phyloP scores from a whole-genome alignment of 257 asterid genomes.

The Ajuga chamaepitys region DNA sequence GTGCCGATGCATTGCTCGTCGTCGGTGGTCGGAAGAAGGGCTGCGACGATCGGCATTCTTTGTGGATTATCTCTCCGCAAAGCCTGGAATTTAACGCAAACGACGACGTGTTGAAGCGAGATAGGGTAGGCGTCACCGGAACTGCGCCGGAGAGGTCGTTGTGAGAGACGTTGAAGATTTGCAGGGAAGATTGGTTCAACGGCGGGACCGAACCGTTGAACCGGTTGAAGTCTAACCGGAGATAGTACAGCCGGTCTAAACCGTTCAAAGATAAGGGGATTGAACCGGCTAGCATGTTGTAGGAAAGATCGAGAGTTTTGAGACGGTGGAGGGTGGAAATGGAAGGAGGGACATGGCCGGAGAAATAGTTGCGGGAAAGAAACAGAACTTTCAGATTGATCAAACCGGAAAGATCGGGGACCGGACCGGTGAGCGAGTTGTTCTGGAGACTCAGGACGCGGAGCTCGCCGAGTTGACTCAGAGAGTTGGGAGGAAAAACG shows the following conservation, averaged over 20 bases:
- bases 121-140: conserved; percentile 56
- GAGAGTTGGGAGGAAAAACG: conserved; percentile 35
- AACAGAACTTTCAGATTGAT: conserved; percentile 56
- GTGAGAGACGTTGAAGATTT: conserved; percentile 54
- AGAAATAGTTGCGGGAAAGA: conserved; percentile 49
- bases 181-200: conserved; percentile 52
- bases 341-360: conserved; percentile 59
- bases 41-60: conserved; percentile 39
- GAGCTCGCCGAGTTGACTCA: conserved; percentile 49
- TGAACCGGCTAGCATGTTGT: conserved; percentile 59
- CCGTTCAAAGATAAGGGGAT: conserved; percentile 33
- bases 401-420: conserved; percentile 66
- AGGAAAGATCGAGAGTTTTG: conserved; percentile 67
- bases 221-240: conserved; percentile 77
- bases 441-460: conserved; percentile 68
- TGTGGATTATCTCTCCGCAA: conserved; percentile 67
- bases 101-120: conserved; percentile 47
- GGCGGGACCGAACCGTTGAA: conserved; percentile 80
- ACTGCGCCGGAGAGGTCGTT: conserved; percentile 70
- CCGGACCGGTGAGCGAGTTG: conserved; percentile 75
- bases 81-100: conserved; percentile 50
- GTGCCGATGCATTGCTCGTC: conserved; percentile 27
- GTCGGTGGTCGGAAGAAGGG: conserved; percentile 46
- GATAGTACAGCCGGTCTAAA: conserved; percentile 51
- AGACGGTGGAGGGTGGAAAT: conserved; percentile 64